Percentiles rank a stretch among this genome's conserved stretches.
These are phyloP conservation scores for Pyropia haitanensis DNA, from an alignment of 23 red algal species.

Conservation along the genomic window DNA sequence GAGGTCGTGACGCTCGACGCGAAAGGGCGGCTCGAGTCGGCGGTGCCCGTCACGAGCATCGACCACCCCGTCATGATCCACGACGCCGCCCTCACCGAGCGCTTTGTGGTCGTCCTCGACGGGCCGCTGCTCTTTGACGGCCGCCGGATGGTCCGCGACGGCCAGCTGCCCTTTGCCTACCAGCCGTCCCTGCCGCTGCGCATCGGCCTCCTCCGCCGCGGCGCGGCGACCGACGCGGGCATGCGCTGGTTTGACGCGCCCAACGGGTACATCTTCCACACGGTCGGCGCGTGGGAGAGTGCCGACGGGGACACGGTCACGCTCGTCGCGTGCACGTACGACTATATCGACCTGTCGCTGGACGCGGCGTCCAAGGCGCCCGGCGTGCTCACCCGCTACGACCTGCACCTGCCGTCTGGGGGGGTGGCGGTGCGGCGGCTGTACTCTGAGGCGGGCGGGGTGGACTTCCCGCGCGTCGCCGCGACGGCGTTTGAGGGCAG, in stretches of 20 bases:
- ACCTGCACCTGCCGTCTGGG: too few species aligned
- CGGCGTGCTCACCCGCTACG: too few species aligned
- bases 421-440: too few species aligned
- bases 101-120: not conserved
- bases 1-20: not conserved
- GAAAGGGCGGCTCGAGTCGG: not conserved
- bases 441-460: too few species aligned
- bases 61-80: slow-evolving; percentile 1
- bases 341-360: not conserved
- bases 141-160: not conserved
- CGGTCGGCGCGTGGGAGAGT: not conserved
- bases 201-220: not conserved
- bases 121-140: not conserved
- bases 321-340: not conserved
- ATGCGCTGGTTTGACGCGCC: slow-evolving; percentile 10
- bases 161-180: not conserved
- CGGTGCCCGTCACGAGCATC: not conserved
- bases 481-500: too few species aligned
- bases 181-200: not conserved
- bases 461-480: too few species aligned
- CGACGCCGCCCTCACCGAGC: slow-evolving; percentile 1
- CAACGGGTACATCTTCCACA: slow-evolving; percentile 1
- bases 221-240: not conserved
- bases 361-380: too few species aligned
- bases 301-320: not conserved